A percentile compares a stretch with the other conserved stretches of the same genome.
phyloP scores from a whole-genome alignment of 805 yeast species.

The Candida germanica region DNA sequence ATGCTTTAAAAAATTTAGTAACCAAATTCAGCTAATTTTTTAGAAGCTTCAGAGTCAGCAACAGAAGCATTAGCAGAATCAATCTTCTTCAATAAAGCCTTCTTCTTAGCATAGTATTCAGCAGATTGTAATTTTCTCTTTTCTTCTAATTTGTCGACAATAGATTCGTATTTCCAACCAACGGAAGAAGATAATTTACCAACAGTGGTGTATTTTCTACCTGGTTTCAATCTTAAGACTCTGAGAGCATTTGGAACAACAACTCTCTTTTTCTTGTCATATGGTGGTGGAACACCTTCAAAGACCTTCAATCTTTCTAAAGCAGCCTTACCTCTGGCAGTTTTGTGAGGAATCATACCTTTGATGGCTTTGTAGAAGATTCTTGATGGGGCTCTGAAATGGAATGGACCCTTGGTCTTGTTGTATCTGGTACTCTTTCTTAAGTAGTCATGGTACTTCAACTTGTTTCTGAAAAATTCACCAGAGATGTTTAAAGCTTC shows the following conservation, averaged over 20 bases:
- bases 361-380: constrained; percentile 99
- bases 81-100: constrained; percentile 90
- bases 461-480: constrained; percentile 99
- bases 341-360: constrained; percentile 99
- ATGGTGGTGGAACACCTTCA: constrained; percentile 99
- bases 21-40: constrained; percentile 95
- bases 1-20: constrained; percentile 53
- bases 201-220: constrained; percentile 99
- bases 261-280: constrained; percentile 99
- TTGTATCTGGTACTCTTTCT: constrained; percentile 99
- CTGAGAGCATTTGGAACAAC: constrained; percentile 99
- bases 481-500: constrained; percentile 99
- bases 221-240: constrained; percentile 98
- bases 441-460: constrained; percentile 99
- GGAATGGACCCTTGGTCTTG: constrained; percentile 99
- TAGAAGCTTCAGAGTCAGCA: constrained; percentile 86
- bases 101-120: constrained; percentile 98
- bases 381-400: constrained; percentile 99
- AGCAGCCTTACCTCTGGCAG: constrained; percentile 99
- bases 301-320: constrained; percentile 98
- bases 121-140: constrained; percentile 99
- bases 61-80: constrained; percentile 81
- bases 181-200: constrained; percentile 95
- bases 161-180: constrained; percentile 99
- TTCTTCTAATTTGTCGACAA: constrained; percentile 96